Evolutionary conservation across 164 flowering plant species (phyloP), one percentile per base, ranked within the genome.

Genomic region (Chimonanthus praecox): DNA sequence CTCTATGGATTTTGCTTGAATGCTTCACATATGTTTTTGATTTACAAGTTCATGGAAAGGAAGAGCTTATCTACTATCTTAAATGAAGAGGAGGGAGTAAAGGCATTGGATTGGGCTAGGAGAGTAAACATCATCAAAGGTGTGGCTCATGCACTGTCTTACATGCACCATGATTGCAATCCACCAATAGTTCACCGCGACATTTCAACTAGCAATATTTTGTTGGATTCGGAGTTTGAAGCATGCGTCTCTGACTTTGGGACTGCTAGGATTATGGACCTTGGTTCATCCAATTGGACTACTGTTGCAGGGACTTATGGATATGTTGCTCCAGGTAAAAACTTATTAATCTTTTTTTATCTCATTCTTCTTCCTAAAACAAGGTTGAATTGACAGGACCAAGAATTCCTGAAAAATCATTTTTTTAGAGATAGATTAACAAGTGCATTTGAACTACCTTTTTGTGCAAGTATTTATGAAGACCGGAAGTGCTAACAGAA

Each of bases 161-260:
- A 74, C 43, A 50, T 75, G 73, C 77, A 75, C 47, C 77, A 75
- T 49, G 68, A 70, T 9, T 70, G 72, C 44, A 5, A 7, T 7
- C 68, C 67, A 8, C 67, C 77, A 3, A 62, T 70, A n/a, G 65
- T 75, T 15, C 77, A 75, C 45, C 67, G 77, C 1, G 77, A 75
- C 16, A 46, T 75, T 21, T 69, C 77, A 9, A 15, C 67, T 54
- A 49, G 64, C 49, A 75, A 75, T 16, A 33, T 75, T 69, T 49
- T 75, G 45, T 69, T 75, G 68, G 61, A 69, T 11, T 61, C 49
- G 2, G 49, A 69, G 5, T 70, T 61, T 6, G 72, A 75, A 9
- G 77, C 77, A 43, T 43, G 60, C 15, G 68, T 75, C 15, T 69
- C 77, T 9, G 77, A 75, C 18, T 75, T 75, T 62, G 77, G 73